Percentiles rank a stretch among this genome's conserved stretches.
Evolutionary conservation across 2,329 filamentous ascomycete genomes (phyloP).

Genomic region (Xenoacremonium recifei): DNA sequence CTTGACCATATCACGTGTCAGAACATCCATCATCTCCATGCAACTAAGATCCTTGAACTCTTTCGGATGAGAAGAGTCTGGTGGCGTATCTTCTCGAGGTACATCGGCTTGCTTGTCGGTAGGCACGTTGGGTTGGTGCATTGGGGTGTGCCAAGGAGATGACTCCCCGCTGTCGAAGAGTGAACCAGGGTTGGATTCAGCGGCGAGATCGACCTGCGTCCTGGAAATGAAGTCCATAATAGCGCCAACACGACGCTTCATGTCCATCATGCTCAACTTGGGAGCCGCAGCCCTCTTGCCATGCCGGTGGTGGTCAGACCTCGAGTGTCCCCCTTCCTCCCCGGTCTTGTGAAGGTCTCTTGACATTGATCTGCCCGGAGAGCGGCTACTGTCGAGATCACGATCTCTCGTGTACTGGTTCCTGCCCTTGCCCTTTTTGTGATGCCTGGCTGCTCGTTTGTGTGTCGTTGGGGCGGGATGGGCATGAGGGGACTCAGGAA

Average conservation of each 20-base stretch:
- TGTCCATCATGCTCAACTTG: slow-evolving; percentile 82
- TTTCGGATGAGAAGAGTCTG: slow-evolving; percentile 30
- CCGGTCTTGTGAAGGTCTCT: slow-evolving; percentile 41
- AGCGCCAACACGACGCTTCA: slow-evolving; percentile 78
- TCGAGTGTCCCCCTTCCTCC: slow-evolving; percentile 37
- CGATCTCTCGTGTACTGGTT: slow-evolving; percentile 83
- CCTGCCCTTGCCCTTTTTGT: slow-evolving; percentile 67
- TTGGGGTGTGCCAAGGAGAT: slow-evolving; percentile 36
- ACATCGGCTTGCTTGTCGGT: slow-evolving; percentile 20
- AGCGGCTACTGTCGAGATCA: slow-evolving; percentile 56
- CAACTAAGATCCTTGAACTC: slow-evolving; percentile 76
- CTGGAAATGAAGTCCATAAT: slow-evolving; percentile 89
- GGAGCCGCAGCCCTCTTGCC: slow-evolving; percentile 52
- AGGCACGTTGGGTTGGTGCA: slow-evolving; percentile 36
- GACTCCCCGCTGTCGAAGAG: slow-evolving; percentile 37
- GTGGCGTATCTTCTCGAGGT: slow-evolving; percentile 18
- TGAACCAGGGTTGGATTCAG: slow-evolving; percentile 50
- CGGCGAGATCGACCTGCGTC: slow-evolving; percentile 83
- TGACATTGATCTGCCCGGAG: slow-evolving; percentile 56
- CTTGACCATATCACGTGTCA: slow-evolving; percentile 76
- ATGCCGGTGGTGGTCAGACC: slow-evolving; percentile 49
- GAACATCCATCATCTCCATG: slow-evolving; percentile 85
- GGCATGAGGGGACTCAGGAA: slow-evolving; percentile 41
- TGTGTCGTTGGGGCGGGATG: slow-evolving; percentile 46
- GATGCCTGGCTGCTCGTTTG: slow-evolving; percentile 60